Percentiles rank a stretch among this genome's conserved stretches.
phyloP scores from a whole-genome alignment of 768 basidiomycete genomes.

The Strobilomyces dryophilus region DNA sequence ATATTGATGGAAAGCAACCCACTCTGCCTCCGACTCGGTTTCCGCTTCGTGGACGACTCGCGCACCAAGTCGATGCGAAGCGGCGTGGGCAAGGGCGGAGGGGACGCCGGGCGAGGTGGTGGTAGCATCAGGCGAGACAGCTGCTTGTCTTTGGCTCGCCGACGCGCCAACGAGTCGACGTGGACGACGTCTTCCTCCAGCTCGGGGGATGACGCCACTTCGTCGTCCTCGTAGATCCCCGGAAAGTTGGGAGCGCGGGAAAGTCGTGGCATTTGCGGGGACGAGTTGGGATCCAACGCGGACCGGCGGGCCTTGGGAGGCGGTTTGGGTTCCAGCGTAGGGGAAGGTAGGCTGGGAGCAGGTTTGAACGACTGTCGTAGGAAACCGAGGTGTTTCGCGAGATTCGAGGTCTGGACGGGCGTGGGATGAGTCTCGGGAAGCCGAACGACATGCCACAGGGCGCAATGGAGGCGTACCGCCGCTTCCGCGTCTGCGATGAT shows the following conservation, averaged over 20 bases:
- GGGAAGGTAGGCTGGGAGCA: constrained; percentile 31
- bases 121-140: constrained; percentile 48
- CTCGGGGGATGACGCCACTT: constrained; percentile 40
- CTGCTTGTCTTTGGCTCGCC: constrained; percentile 45
- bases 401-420: constrained; percentile 43
- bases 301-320: constrained; percentile 51
- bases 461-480: constrained; percentile 48
- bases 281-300: constrained; percentile 36
- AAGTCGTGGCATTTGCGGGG: constrained; percentile 51
- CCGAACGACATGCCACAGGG: constrained; percentile 11
- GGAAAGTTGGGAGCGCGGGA: constrained; percentile 65
- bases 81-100: constrained; percentile 33
- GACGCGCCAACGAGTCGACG: constrained; percentile 36
- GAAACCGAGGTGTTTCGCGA: constrained; percentile 61
- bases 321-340: constrained; percentile 36
- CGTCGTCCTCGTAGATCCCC: constrained; percentile 66
- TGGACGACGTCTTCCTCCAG: constrained; percentile 39
- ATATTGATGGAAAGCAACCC: constrained; percentile 50
- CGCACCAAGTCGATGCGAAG: constrained; percentile 32
- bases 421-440: constrained; percentile 6
- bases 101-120: constrained; percentile 38
- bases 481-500: constrained; percentile 70
- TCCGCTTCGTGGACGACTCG: constrained; percentile 29
- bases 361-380: constrained; percentile 63
- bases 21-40: constrained; percentile 36